phyloP scores from a whole-genome alignment of 352 stramenopile genomes.

The Globisporangium iwayamae region DNA sequence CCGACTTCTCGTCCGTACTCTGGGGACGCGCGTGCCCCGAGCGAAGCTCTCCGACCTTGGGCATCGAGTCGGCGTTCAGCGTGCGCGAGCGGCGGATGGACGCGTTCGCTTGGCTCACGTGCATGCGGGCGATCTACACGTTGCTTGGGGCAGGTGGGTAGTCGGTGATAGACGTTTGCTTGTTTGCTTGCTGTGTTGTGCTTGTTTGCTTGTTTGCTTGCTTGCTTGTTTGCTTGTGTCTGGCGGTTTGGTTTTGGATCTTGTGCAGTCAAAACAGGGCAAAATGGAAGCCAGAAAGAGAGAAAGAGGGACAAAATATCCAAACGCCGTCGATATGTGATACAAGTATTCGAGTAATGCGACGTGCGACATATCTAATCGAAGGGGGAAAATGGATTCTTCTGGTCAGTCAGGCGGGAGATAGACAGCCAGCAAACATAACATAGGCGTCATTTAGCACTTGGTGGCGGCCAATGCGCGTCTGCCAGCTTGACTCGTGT shows the following conservation, averaged over 20 bases:
- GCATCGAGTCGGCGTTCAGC: slow-evolving; percentile 26
- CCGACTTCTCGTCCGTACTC: slow-evolving; percentile 9
- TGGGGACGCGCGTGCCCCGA: neutral
- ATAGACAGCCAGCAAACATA: too few relatives aligned
- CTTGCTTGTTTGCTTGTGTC: neutral
- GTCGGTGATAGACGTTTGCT: neutral
- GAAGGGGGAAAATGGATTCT: neutral
- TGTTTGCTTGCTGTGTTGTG: neutral
- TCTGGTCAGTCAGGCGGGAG: too few relatives aligned
- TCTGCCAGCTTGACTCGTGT: too few relatives aligned
- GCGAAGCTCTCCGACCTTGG: slow-evolving; percentile 12
- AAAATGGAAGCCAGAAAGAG: neutral
- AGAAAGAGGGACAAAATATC: too few relatives aligned
- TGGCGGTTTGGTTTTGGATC: slow-evolving; percentile 7
- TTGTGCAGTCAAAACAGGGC: neutral
- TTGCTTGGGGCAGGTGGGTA: neutral
- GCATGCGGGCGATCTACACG: slow-evolving; percentile 27
- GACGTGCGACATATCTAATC: neutral
- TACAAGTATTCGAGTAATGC: neutral
- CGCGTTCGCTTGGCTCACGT: slow-evolving; percentile 61
- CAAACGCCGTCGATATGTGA: too few relatives aligned
- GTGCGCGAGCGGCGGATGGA: slow-evolving; percentile 53
- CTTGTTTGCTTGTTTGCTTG: neutral
- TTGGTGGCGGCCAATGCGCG: too few relatives aligned
- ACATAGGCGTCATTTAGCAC: too few relatives aligned